Evolutionary conservation across 768 basidiomycete genomes (phyloP), one percentile per base, ranked within the genome.

Genomic region (Suillus fuscotomentosus): DNA sequence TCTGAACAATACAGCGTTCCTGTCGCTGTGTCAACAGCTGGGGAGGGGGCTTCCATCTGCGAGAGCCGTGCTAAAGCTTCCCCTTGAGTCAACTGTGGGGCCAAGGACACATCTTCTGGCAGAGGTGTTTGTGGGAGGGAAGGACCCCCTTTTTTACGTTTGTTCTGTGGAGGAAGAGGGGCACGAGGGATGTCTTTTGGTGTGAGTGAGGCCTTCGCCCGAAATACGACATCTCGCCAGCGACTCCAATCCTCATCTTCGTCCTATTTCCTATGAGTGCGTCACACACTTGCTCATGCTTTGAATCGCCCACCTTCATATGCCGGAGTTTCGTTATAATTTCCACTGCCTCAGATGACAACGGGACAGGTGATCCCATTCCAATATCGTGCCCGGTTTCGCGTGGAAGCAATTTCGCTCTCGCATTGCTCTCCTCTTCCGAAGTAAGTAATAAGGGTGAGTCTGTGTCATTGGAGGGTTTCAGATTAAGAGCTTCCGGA

Each of bases 311-410:
- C 60, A 90, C 91, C 84, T 94, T 94, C 87, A 89, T 88, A 69
- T 92, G 93, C 62, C 94, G 83, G 63, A 96, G 74, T 24, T 84
- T 81, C 14, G 86, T 90, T 70, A 96, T 95, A n/a, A 94, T 79
- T 1, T 81, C 83, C 8, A 92, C 89, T 22, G 92, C 91, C 69
- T 92, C 88, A 5, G 81, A 80, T 5, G 91, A 92, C 17, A 96
- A 80, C 0, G 89, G 88, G 0, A 94, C 88, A 14, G 92, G 92
- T 1, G 93, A 94, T 2, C 90, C 89, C 88, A 93, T 90, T 6
- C 93, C 93, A 62, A 94, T 92, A 72, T 94, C 93, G 63, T 89
- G 84, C 1, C 93, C 93, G 0, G 92, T 93, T 78, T 94, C 93
- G 55, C 93, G 85, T 0, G 93, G 93, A 39, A 95, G 81, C 8